A percentile compares a stretch with the other conserved stretches of the same genome.
These are phyloP conservation scores for Astrothelium macrocarpum DNA, from an alignment of 495 filamentous ascomycete genomes.

Conservation along the genomic window DNA sequence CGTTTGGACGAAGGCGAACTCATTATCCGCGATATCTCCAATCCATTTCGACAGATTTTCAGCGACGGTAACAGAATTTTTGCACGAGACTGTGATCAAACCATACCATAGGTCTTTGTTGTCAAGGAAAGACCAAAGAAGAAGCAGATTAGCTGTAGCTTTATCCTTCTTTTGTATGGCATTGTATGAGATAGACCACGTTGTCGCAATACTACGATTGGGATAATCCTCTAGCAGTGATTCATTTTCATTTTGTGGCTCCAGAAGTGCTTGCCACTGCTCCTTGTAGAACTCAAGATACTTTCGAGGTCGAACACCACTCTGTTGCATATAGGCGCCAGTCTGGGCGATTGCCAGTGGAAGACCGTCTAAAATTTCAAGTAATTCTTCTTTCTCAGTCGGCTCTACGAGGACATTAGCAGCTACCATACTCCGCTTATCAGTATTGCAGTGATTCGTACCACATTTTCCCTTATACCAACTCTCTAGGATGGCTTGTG, in stretches of 20 bases:
- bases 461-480: no score
- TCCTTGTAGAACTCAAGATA: conserved; percentile 37
- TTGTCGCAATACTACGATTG: conserved; percentile 16
- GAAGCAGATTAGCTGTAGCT: conserved; percentile 28
- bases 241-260: conserved; percentile 15
- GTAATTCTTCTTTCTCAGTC: conserved; percentile 10
- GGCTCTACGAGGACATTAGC: neutral
- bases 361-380: conserved; percentile 32
- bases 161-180: conserved; percentile 24
- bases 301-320: conserved; percentile 25
- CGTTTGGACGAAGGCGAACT: conserved; percentile 9
- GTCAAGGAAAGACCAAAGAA: conserved; percentile 30
- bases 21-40: neutral
- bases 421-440: no score
- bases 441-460: no score
- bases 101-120: conserved; percentile 26
- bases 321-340: conserved; percentile 34
- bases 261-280: conserved; percentile 34
- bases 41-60: conserved; percentile 3
- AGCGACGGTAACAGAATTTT: neutral
- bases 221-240: neutral
- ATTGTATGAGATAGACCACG: conserved; percentile 31
- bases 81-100: conserved; percentile 14
- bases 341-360: conserved; percentile 38
- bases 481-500: neutral